These are phyloP conservation scores for Hemileia vastatrix DNA, from an alignment of 1,284 basidiomycete species.

Conservation along the genomic window DNA sequence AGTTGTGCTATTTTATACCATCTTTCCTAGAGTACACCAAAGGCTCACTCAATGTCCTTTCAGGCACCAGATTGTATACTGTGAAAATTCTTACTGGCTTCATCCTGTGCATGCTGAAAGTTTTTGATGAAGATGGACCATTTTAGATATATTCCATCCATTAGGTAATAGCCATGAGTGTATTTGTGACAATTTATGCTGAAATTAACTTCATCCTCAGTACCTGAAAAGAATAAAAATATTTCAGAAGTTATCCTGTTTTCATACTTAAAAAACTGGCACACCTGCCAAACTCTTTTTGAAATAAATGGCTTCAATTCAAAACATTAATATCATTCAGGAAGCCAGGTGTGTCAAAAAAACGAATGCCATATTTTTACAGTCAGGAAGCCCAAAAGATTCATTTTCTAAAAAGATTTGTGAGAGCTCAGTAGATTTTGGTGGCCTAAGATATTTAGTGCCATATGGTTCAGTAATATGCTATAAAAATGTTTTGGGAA, in stretches of 20 bases:
- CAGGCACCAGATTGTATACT: background rate
- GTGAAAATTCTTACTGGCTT: background rate
- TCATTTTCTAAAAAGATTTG: background rate
- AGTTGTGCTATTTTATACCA: background rate
- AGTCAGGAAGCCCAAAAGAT: constrained; percentile 4
- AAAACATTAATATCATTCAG: constrained; percentile 16
- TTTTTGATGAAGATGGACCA: no score
- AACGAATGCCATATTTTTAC: constrained; percentile 7
- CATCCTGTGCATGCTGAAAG: no score
- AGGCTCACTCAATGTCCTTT: background rate
- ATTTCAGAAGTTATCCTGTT: no score
- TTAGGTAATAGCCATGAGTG: constrained; percentile 9
- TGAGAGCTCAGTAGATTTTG: background rate
- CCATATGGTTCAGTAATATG: background rate
- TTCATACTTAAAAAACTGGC: no score
- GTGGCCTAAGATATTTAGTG: background rate
- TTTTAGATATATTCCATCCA: constrained; percentile 4
- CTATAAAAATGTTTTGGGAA: background rate
- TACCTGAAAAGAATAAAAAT: no score
- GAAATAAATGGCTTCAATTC: background rate
- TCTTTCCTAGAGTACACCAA: background rate
- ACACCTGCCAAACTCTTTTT: background rate
- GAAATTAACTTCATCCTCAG: background rate
- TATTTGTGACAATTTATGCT: background rate
- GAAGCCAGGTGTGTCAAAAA: background rate